Conservation (phyloP, 1,139 yeast species). For the Blastobotrys aristatus region DNA sequence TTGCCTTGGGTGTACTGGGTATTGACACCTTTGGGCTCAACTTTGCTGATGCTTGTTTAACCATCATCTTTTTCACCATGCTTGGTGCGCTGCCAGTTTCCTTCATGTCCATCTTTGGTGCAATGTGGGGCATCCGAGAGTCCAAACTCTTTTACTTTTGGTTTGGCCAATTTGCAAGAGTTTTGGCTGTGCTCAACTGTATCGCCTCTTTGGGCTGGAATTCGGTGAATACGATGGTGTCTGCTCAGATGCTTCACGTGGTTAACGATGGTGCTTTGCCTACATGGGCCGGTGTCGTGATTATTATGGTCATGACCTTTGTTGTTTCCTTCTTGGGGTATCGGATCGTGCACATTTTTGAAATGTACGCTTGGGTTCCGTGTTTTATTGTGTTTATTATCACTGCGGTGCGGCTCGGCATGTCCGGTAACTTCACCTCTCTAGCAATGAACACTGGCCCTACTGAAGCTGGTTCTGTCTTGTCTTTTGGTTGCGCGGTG, state of each 20-base stretch:
- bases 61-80: conserved; percentile 64
- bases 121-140: conserved; percentile 81
- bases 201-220: conserved; percentile 97
- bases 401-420: conserved; percentile 70
- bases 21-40: conserved; percentile 46
- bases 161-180: conserved; percentile 69
- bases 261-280: conserved; percentile 67
- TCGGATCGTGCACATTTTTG: conserved; percentile 73
- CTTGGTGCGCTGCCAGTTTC: conserved; percentile 79
- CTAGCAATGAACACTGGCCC: conserved; percentile 41
- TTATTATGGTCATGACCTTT: conserved; percentile 64
- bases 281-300: conserved; percentile 86
- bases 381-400: conserved; percentile 66
- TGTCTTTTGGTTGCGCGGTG: conserved; percentile 79
- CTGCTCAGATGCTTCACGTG: conserved; percentile 78
- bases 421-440: conserved; percentile 53
- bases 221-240: conserved; percentile 84
- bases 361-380: conserved; percentile 88
- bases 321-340: conserved; percentile 83
- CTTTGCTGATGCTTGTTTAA: conserved; percentile 61
- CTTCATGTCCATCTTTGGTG: conserved; percentile 79
- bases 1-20: conserved; percentile 78
- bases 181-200: conserved; percentile 72
- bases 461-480: conserved; percentile 62
- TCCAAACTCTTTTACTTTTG: conserved; percentile 76